Conservation (phyloP, 2,329 filamentous ascomycete genomes). For the Colletotrichum costaricense region DNA sequence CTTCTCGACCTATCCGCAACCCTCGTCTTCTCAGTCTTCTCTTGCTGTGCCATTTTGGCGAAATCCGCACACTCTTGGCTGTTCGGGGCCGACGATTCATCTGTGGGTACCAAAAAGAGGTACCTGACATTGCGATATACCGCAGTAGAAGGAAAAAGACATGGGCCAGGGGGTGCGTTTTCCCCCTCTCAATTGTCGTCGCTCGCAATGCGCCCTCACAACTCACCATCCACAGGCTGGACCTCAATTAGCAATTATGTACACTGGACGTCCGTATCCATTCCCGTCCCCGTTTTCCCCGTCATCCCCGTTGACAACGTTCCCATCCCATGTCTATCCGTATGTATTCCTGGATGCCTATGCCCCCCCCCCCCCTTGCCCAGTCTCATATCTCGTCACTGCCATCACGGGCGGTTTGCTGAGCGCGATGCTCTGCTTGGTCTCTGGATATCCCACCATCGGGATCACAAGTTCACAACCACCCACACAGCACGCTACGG, state of each 20-base stretch:
- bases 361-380: neutral
- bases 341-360: neutral
- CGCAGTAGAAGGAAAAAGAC: neutral
- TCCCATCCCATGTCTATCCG: neutral
- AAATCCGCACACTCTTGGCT: too few relatives aligned
- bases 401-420: neutral
- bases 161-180: neutral
- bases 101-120: neutral
- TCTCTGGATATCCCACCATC: slow-evolving; percentile 1
- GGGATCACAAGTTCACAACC: slow-evolving; percentile 2
- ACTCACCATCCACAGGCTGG: slow-evolving; percentile 15
- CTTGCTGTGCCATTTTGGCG: too few relatives aligned
- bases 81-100: neutral
- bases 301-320: neutral
- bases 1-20: too few relatives aligned
- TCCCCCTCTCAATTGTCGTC: neutral
- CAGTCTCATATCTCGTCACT: neutral
- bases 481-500: neutral
- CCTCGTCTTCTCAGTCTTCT: too few relatives aligned
- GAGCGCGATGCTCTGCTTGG: neutral
- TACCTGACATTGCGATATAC: too few relatives aligned
- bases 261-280: neutral
- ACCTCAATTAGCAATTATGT: neutral
- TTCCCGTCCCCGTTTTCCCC: neutral
- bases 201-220: slow-evolving; percentile 1